Base-by-base conservation (phyloP, 1,284 basidiomycete species). In the Somion occarium region DNA sequence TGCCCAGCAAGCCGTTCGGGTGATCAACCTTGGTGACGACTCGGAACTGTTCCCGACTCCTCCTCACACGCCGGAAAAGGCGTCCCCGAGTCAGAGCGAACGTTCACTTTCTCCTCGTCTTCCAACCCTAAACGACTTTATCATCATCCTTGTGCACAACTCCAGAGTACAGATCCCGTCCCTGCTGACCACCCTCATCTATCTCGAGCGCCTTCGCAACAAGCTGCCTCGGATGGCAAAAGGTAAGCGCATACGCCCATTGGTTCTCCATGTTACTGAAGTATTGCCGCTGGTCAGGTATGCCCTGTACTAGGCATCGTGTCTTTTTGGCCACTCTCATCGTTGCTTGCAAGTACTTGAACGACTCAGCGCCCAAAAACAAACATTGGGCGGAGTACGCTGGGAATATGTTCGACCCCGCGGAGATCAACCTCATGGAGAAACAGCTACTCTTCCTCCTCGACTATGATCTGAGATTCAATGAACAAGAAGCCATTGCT, bases 261-360 rank as follows among this genome's bases (percentile, higher is more conserved):
- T 50, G 23, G 44, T 52, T 48, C 50, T 51, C 22, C 50, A 49
- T 38, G 47, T 38, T 42, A 44, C 30, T 34, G 30, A 34, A 7
- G 15, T 34, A 34, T 34, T 34, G 30, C 15, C 15, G 7, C 39
- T 49, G 27, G 47, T 50, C 23, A 90, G 92, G 91, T 47, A 87
- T 95, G 78, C 83, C 89, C 22, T 96, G 91, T 70, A 95, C 95
- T 3, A 83, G 92, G 48, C 95, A 98, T 69, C 88, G 96, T 46
- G 88, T 98, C 56, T 98, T 99, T 72, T 80, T 99, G 59, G 95
- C 96, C 37, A 88, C 91, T 0, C 84, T 98, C 63, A 98, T 99
- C 69, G 91, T 95, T 46, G 88, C 96, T 25, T 90, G 94, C 60
- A 99, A 99, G 73, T 98, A 98, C 71, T 82, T 98, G 64, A 98